Percentiles rank a stretch among this genome's conserved stretches.
phyloP scores from a whole-genome alignment of 73 alveolate species.

The Durusdinium trenchii region DNA sequence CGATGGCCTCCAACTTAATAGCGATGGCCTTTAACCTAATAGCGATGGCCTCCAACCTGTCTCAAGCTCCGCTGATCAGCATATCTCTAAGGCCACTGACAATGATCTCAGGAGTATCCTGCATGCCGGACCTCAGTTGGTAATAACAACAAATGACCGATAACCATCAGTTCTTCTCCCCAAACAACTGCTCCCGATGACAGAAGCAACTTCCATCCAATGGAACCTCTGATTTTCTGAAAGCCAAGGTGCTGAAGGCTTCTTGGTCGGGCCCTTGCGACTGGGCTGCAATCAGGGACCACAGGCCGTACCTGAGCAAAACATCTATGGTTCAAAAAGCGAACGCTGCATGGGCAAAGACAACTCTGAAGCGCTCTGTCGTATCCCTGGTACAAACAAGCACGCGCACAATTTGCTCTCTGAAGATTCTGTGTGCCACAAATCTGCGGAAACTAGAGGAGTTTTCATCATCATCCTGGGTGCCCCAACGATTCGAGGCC shows the following conservation, averaged over 20 bases:
- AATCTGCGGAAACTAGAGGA: not conserved
- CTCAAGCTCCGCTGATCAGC: no score
- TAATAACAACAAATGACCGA: not conserved
- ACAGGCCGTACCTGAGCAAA: not conserved
- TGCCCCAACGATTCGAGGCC: constrained; percentile 18
- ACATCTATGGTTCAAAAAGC: not conserved
- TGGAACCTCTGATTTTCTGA: not conserved
- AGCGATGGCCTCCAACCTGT: no score
- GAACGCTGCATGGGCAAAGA: not conserved
- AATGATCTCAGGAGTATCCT: constrained; percentile 35
- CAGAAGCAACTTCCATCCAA: not conserved
- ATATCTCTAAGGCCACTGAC: not conserved
- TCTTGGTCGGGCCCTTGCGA: constrained; percentile 49
- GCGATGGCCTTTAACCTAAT: no score
- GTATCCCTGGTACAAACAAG: not conserved
- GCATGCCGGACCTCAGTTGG: not conserved
- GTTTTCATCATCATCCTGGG: not conserved
- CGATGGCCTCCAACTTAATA: no score
- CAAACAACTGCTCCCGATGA: not conserved
- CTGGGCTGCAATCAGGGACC: constrained; percentile 53
- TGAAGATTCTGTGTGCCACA: not conserved
- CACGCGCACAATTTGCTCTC: not conserved
- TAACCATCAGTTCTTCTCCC: not conserved
- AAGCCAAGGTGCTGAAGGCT: constrained; percentile 3
- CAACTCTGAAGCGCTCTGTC: not conserved